Percentiles rank a stretch among this genome's conserved stretches.
phyloP scores from a whole-genome alignment of 2,329 filamentous ascomycete species.

The Xylaria sp. region DNA sequence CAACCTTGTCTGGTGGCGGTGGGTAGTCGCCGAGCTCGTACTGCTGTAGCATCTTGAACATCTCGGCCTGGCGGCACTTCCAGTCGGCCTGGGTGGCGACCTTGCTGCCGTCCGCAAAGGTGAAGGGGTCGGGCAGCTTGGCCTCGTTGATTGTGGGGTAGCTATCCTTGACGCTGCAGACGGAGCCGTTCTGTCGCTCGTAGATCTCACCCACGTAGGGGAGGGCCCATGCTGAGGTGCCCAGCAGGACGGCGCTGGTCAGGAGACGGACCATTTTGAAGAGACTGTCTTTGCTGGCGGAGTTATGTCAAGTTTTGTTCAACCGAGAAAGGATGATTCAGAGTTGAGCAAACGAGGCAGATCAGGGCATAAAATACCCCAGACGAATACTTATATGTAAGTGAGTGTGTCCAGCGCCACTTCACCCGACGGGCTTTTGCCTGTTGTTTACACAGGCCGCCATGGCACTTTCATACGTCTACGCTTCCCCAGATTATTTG shows the following conservation, averaged over 20 bases:
- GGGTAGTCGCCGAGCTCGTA: constrained; percentile 63
- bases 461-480: constrained; percentile 6
- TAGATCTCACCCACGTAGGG: constrained; percentile 51
- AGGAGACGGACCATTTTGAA: constrained; percentile 45
- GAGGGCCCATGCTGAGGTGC: constrained; percentile 49
- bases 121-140: constrained; percentile 62
- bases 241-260: constrained; percentile 46
- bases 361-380: constrained; percentile 6
- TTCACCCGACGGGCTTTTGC: constrained; percentile 33
- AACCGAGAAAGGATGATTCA: constrained; percentile 15
- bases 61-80: constrained; percentile 60
- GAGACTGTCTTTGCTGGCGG: constrained; percentile 12
- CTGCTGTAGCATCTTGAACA: constrained; percentile 59
- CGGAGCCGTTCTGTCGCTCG: constrained; percentile 49
- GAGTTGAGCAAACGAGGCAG: constrained; percentile 22
- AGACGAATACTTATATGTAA: constrained; percentile 34
- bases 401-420: constrained; percentile 20
- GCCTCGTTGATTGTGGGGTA: constrained; percentile 52
- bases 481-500: constrained; percentile 22
- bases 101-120: constrained; percentile 54
- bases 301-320: constrained; percentile 11
- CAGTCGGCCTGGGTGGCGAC: constrained; percentile 59
- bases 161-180: constrained; percentile 50
- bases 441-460: constrained; percentile 18
- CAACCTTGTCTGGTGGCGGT: constrained; percentile 57